These are phyloP conservation scores for Inga oerstediana DNA, from an alignment of 306 rosid species.

Conservation along the genomic window DNA sequence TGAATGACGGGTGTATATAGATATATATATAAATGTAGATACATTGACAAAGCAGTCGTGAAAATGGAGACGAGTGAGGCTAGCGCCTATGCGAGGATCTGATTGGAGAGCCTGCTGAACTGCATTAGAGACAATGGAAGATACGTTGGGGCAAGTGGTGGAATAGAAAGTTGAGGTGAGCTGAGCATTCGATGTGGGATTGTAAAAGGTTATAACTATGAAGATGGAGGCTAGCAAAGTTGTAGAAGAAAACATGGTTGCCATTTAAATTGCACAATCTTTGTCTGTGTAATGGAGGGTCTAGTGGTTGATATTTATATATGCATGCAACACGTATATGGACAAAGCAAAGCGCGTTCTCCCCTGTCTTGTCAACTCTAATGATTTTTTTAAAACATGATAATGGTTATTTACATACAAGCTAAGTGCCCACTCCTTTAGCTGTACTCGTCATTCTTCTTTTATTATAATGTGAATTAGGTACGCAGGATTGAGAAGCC, in stretches of 20 bases:
- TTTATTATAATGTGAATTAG: slow-evolving; percentile 17
- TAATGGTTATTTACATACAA: not conserved
- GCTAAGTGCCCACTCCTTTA: not conserved
- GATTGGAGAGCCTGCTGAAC: slow-evolving; percentile 60
- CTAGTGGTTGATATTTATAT: slow-evolving; percentile 8
- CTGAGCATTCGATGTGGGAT: slow-evolving; percentile 49
- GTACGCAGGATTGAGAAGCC: not conserved
- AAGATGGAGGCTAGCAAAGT: slow-evolving; percentile 18
- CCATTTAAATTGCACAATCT: not conserved
- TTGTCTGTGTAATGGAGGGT: not conserved
- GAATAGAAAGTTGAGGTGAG: slow-evolving; percentile 59
- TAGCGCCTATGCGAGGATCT: slow-evolving; percentile 61
- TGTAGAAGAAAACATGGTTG: slow-evolving; percentile 44
- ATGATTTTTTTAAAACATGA: slow-evolving; percentile 14
- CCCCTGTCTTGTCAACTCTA: not conserved
- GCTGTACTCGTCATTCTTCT: not conserved
- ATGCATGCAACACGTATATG: slow-evolving; percentile 26
- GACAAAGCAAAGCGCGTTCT: slow-evolving; percentile 42
- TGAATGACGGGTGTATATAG: too few relatives aligned
- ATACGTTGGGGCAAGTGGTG: slow-evolving; percentile 61
- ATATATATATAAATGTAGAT: not conserved
- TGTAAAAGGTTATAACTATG: slow-evolving; percentile 3
- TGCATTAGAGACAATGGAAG: slow-evolving; percentile 48
- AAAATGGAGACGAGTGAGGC: slow-evolving; percentile 68
- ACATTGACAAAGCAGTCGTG: slow-evolving; percentile 75